Conservation (phyloP, 2,329 filamentous ascomycete species). For the Lecanicillium sp. region DNA sequence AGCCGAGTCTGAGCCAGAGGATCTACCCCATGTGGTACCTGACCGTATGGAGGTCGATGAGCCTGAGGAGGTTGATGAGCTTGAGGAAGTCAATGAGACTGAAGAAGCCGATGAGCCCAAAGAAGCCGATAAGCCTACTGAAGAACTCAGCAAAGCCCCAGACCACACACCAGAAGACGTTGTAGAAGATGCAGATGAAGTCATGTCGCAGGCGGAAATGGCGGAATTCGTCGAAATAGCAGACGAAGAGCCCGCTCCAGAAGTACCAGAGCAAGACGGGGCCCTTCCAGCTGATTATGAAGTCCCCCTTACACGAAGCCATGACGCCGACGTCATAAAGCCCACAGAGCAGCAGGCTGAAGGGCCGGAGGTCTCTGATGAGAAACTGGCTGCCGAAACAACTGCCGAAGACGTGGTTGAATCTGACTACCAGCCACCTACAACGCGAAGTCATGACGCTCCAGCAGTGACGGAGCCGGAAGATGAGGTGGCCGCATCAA, state of each 20-base stretch:
- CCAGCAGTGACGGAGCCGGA: not conserved
- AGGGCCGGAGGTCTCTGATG: too few relatives aligned
- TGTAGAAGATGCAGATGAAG: conserved; percentile 1
- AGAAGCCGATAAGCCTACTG: not conserved
- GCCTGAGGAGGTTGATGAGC: not conserved
- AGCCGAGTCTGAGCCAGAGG: not conserved
- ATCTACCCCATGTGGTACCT: not conserved
- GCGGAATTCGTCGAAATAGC: not conserved
- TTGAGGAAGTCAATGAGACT: conserved; percentile 1
- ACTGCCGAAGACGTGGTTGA: too few relatives aligned
- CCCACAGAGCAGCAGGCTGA: too few relatives aligned
- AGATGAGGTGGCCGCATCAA: not conserved
- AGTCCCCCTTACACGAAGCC: conserved; percentile 1
- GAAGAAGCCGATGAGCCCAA: not conserved
- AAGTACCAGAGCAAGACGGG: conserved; percentile 3
- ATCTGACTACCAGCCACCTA: too few relatives aligned
- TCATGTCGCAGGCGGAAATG: not conserved
- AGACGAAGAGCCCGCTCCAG: conserved; percentile 2
- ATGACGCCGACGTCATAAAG: too few relatives aligned
- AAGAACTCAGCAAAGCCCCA: not conserved
- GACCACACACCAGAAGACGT: too few relatives aligned
- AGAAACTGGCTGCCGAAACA: too few relatives aligned
- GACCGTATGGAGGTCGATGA: conserved; percentile 6
- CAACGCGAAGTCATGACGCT: too few relatives aligned
- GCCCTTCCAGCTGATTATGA: not conserved